phyloP scores from a whole-genome alignment of 2,329 filamentous ascomycete genomes.

The Alternaria sp. region DNA sequence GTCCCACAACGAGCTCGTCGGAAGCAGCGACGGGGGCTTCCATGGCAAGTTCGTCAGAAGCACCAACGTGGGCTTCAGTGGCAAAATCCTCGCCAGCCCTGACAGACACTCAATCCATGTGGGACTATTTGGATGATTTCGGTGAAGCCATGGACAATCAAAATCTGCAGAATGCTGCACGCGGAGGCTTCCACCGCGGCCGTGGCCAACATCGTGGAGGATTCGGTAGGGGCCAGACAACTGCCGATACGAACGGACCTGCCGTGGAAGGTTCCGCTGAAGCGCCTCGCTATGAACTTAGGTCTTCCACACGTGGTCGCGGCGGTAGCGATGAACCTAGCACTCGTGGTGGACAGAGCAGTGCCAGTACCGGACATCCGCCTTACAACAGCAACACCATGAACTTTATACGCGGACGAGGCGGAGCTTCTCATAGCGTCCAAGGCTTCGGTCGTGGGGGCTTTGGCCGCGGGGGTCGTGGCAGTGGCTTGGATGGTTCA shows the following conservation, averaged over 20 bases:
- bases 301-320: conserved; percentile 6
- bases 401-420: neutral
- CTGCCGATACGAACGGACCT: neutral
- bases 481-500: neutral
- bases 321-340: neutral
- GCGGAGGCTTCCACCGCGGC: neutral
- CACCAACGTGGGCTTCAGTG: neutral
- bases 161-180: neutral
- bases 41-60: neutral
- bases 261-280: neutral
- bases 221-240: neutral
- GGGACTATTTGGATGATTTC: too few relatives aligned
- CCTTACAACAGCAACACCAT: neutral
- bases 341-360: neutral
- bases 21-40: neutral
- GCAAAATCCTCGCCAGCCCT: neutral
- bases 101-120: neutral
- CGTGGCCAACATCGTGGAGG: neutral
- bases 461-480: neutral
- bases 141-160: neutral
- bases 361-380: too few relatives aligned
- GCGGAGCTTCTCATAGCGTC: neutral
- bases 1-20: neutral
- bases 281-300: conserved; percentile 3
- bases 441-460: neutral